Evolutionary conservation across 805 yeast species (phyloP).

Genomic region (Saturnispora hagleri): DNA sequence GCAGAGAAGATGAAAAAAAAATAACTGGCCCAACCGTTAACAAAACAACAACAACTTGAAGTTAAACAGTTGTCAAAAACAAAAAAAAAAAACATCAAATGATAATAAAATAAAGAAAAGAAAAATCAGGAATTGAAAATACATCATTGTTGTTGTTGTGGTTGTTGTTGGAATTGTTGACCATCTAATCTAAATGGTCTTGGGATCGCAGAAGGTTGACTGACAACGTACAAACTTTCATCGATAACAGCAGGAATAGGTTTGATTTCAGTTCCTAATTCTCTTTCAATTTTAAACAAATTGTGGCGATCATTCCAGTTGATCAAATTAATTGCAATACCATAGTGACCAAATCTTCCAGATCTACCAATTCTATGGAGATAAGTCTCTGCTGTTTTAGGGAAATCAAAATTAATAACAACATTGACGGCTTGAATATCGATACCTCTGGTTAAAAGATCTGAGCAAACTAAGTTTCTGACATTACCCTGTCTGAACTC

Average conservation of each 20-base stretch:
- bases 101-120: neutral
- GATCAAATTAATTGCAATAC: constrained; percentile 92
- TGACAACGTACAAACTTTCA: constrained; percentile 79
- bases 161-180: constrained; percentile 21
- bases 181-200: constrained; percentile 71
- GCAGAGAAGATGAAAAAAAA: neutral
- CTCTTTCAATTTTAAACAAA: constrained; percentile 91
- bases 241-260: constrained; percentile 95
- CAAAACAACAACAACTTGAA: constrained; percentile 1
- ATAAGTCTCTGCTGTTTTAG: constrained; percentile 95
- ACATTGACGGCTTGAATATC: constrained; percentile 99
- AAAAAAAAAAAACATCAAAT: neutral
- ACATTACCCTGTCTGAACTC: constrained; percentile 98
- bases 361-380: constrained; percentile 98
- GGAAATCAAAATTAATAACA: constrained; percentile 96
- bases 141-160: constrained; percentile 23
- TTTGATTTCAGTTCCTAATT: constrained; percentile 92
- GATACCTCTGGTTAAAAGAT: constrained; percentile 93
- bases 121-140: constrained; percentile 1
- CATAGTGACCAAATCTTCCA: constrained; percentile 97
- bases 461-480: constrained; percentile 94
- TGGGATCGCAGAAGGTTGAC: constrained; percentile 67
- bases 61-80: neutral
- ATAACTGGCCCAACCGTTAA: neutral
- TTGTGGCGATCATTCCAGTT: constrained; percentile 95